phyloP scores from a whole-genome alignment of 169 alveolate species.

The Perkinsus olseni region DNA sequence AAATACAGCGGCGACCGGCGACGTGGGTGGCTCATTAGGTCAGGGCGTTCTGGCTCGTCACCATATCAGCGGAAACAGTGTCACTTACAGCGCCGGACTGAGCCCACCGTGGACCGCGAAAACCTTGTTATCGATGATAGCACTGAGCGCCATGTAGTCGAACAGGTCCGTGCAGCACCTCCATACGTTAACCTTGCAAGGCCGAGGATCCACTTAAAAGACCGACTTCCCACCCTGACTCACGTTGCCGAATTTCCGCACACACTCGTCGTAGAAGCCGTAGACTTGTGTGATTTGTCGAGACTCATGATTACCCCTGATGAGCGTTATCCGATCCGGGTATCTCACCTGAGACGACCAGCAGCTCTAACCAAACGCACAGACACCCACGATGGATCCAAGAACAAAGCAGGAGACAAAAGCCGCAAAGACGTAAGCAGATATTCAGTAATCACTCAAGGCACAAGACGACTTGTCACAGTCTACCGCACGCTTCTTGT shows the following conservation, averaged over 20 bases:
- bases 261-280: conserved; percentile 99
- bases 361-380: neutral
- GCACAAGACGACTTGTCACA: too few relatives aligned
- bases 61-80: too few relatives aligned
- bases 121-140: conserved; percentile 87
- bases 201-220: conserved; percentile 59
- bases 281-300: conserved; percentile 96
- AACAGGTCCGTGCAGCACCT: conserved; percentile 75
- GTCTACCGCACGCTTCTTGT: neutral
- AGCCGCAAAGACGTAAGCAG: too few relatives aligned
- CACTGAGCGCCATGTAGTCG: conserved; percentile 93
- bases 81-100: conserved; percentile 82
- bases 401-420: too few relatives aligned
- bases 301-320: conserved; percentile 98
- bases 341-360: conserved; percentile 43
- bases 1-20: neutral
- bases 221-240: conserved; percentile 8
- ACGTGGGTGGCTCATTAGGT: neutral
- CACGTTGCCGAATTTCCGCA: conserved; percentile 89
- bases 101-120: conserved; percentile 99
- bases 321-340: conserved; percentile 90
- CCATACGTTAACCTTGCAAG: conserved; percentile 12
- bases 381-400: neutral
- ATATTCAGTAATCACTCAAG: neutral
- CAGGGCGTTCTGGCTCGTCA: too few relatives aligned